A percentile compares a stretch with the other conserved stretches of the same genome.
phyloP scores from a whole-genome alignment of 345 rosid species.

The Geranium rotundifolium region DNA sequence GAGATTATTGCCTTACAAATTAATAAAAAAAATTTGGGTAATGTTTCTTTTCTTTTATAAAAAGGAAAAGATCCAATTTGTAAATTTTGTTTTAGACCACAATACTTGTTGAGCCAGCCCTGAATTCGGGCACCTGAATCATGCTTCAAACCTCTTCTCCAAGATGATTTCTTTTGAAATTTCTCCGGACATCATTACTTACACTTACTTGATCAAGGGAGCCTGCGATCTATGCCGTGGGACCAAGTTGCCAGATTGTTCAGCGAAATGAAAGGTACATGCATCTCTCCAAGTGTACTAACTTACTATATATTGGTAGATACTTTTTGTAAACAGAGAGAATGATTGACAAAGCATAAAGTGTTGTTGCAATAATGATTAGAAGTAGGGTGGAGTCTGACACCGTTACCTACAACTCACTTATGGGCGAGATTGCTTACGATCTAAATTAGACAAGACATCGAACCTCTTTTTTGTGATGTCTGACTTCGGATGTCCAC shows the following conservation, averaged over 20 bases:
- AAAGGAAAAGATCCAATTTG: no score
- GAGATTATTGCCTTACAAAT: no score
- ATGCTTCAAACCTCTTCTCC: no score
- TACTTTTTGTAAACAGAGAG: neutral
- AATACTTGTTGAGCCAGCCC: no score
- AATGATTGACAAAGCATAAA: neutral
- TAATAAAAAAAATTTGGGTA: no score
- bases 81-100: no score
- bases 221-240: neutral
- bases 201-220: neutral
- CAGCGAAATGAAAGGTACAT: neutral
- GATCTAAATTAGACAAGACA: slow-evolving; percentile 7
- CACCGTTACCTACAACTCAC: slow-evolving; percentile 4
- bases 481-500: slow-evolving; percentile 5
- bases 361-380: neutral
- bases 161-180: no score
- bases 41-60: no score
- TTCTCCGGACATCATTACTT: neutral
- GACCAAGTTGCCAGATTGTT: neutral
- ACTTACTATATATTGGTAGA: slow-evolving; percentile 2
- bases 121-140: no score
- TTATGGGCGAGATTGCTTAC: slow-evolving; percentile 8
- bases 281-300: neutral
- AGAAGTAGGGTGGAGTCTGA: slow-evolving; percentile 2
- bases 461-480: neutral